Conservation (phyloP, 495 filamentous ascomycete genomes). For the Articulospora tetracladia region DNA sequence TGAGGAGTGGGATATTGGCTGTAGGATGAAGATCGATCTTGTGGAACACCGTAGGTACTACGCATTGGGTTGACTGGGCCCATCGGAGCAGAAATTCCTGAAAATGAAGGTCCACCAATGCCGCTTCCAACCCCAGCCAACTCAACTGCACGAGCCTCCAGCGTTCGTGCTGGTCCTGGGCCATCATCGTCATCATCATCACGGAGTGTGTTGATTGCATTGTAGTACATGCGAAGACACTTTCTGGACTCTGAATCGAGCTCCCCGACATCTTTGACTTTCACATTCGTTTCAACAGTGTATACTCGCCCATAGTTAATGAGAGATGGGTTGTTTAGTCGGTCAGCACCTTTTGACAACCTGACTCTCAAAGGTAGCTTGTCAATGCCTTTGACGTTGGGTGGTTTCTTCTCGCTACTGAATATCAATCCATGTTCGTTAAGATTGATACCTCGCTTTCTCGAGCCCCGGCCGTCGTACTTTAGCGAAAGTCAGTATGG, state of each 20-base stretch:
- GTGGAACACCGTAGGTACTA: not conserved
- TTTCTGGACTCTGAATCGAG: conserved; percentile 13
- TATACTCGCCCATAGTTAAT: conserved; percentile 20
- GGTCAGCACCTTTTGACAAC: conserved; percentile 1
- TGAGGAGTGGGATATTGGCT: not conserved
- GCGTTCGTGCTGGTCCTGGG: not conserved
- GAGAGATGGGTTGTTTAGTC: conserved; percentile 10
- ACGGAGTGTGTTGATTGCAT: not conserved
- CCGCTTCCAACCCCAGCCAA: conserved; percentile 1
- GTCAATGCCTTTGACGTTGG: not conserved
- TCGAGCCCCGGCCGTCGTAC: conserved; percentile 9
- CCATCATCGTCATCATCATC: conserved; percentile 7
- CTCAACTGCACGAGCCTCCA: not conserved
- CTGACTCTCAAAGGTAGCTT: conserved; percentile 12
- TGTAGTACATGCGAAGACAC: conserved; percentile 14
- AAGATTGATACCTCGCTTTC: conserved; percentile 13
- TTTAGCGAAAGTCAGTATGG: not conserved
- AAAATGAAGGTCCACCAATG: not conserved
- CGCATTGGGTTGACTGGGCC: not conserved
- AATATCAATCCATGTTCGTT: conserved; percentile 21
- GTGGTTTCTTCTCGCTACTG: conserved; percentile 6
- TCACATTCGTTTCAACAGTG: conserved; percentile 20
- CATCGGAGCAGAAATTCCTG: not conserved
- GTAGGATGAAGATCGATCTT: not conserved
- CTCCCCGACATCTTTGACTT: conserved; percentile 21